Conservation (phyloP, 345 rosid species). For the Toxicodendron radicans region DNA sequence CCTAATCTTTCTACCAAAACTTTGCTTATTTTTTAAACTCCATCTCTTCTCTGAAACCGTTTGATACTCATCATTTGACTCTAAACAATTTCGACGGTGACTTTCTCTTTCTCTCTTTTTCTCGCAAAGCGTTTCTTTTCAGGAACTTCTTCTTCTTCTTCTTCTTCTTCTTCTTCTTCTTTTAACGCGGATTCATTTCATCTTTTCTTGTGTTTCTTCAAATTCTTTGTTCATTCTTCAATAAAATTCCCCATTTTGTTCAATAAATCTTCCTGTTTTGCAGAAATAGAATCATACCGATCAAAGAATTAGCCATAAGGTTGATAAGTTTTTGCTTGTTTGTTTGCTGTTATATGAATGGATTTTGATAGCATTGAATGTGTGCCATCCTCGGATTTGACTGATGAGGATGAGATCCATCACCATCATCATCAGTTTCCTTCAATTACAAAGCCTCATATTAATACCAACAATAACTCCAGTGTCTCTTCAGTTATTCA, state of each 20-base stretch:
- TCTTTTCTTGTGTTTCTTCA: conserved; percentile 7
- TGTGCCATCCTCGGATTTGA: conserved; percentile 64
- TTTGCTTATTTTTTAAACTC: conserved; percentile 10
- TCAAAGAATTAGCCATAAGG: conserved; percentile 6
- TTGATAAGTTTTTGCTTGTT: neutral
- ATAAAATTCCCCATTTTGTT: conserved; percentile 9
- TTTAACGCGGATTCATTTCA: conserved; percentile 8
- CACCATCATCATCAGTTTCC: conserved; percentile 53
- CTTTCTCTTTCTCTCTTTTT: conserved; percentile 15
- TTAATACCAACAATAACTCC: conserved; percentile 36
- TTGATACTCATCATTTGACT: conserved; percentile 34
- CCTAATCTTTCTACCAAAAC: conserved; percentile 25
- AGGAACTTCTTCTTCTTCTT: neutral
- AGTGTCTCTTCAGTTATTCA: conserved; percentile 46
- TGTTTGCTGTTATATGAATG: conserved; percentile 38
- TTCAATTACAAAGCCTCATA: conserved; percentile 55
- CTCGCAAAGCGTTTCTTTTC: conserved; percentile 16
- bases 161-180: neutral
- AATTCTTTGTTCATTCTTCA: conserved; percentile 16
- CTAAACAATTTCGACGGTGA: conserved; percentile 23
- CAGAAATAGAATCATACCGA: conserved; percentile 19
- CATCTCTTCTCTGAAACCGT: conserved; percentile 23
- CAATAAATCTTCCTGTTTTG: neutral
- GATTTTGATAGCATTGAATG: conserved; percentile 80
- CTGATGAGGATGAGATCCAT: conserved; percentile 85